These are phyloP conservation scores for Lepiota venenata DNA, from an alignment of 768 basidiomycete species.

Conservation along the genomic window DNA sequence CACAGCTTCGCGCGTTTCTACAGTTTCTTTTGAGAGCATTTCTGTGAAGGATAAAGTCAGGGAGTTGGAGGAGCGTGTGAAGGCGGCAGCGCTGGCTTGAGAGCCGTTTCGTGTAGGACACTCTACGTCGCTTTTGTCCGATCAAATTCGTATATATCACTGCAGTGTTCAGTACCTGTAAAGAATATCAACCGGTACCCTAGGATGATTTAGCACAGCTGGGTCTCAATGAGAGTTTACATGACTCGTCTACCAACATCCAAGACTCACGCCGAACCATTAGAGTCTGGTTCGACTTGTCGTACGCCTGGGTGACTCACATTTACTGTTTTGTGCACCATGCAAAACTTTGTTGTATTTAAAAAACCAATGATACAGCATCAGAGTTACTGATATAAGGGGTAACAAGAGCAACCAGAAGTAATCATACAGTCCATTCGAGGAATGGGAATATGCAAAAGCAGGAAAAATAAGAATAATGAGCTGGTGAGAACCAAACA, in stretches of 20 bases:
- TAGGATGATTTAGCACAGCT: background rate
- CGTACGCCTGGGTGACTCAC: background rate
- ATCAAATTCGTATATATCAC: no score
- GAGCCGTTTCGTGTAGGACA: no score
- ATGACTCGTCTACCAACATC: no score
- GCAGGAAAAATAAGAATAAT: no score
- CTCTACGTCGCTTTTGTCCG: no score
- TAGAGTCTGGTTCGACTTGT: background rate
- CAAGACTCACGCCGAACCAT: slow-evolving; percentile 4
- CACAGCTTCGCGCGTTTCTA: background rate
- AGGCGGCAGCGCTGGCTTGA: slow-evolving; percentile 3
- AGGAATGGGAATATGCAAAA: background rate
- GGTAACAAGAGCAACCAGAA: no score
- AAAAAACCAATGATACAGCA: background rate
- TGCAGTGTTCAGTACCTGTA: no score
- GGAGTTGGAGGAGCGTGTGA: slow-evolving; percentile 34
- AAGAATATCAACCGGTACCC: background rate
- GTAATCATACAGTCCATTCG: background rate
- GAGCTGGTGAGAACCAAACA: no score
- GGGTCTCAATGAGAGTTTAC: no score
- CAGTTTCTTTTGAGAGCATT: slow-evolving; percentile 13
- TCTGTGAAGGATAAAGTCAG: slow-evolving; percentile 40
- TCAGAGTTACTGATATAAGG: background rate
- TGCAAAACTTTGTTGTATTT: background rate
- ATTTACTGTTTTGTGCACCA: background rate